phyloP scores from a whole-genome alignment of 2,329 filamentous ascomycete genomes.

The Meredithiella fracta region DNA sequence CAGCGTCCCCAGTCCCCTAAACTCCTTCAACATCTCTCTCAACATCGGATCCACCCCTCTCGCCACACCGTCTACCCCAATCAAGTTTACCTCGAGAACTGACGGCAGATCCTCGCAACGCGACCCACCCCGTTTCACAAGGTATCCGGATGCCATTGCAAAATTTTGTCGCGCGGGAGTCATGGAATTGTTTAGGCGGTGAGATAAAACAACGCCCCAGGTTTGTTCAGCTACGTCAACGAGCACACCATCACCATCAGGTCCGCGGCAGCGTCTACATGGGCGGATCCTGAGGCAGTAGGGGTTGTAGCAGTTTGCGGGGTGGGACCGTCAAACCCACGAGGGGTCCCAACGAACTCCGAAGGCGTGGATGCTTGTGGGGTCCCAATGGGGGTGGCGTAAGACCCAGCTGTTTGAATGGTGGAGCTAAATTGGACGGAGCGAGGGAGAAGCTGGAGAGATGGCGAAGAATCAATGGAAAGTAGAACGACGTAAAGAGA shows the following conservation, averaged over 20 bases:
- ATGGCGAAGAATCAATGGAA: slow-evolving; percentile 48
- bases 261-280: slow-evolving; percentile 26
- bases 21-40: slow-evolving; percentile 54
- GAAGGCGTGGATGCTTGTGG: slow-evolving; percentile 40
- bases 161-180: slow-evolving; percentile 38
- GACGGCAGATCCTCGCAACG: slow-evolving; percentile 40
- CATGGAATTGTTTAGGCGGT: slow-evolving; percentile 44
- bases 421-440: slow-evolving; percentile 26
- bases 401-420: slow-evolving; percentile 21
- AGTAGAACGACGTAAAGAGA: slow-evolving; percentile 41
- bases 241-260: slow-evolving; percentile 49
- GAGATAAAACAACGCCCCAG: slow-evolving; percentile 56
- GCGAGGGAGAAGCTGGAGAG: slow-evolving; percentile 45
- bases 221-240: slow-evolving; percentile 58
- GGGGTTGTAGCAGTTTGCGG: slow-evolving; percentile 34
- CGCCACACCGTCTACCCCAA: slow-evolving; percentile 38
- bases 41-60: slow-evolving; percentile 47
- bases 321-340: slow-evolving; percentile 38
- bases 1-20: slow-evolving; percentile 50
- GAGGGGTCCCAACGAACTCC: slow-evolving; percentile 42
- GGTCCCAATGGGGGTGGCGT: slow-evolving; percentile 51
- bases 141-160: slow-evolving; percentile 46
- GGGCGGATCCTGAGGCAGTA: slow-evolving; percentile 17
- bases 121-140: slow-evolving; percentile 45
- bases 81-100: slow-evolving; percentile 46